Evolutionary conservation across 1,139 yeast species (phyloP).

Genomic region (Lodderomyces margitis): DNA sequence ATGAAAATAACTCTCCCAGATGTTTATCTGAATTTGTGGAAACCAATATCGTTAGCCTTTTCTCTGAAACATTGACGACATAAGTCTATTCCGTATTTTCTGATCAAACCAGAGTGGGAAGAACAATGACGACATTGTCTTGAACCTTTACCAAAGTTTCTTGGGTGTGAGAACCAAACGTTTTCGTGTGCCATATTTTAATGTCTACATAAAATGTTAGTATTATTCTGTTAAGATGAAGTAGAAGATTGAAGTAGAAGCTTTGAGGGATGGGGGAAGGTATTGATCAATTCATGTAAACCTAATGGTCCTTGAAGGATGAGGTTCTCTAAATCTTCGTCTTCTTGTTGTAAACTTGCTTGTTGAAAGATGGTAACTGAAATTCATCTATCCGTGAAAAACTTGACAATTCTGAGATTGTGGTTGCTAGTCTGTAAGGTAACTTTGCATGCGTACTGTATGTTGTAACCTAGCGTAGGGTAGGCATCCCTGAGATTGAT

Average conservation of each 20-base stretch:
- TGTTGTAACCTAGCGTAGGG: no score
- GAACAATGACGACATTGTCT: constrained; percentile 99
- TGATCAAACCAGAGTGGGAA: constrained; percentile 98
- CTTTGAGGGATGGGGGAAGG: not conserved
- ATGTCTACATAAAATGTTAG: constrained; percentile 26
- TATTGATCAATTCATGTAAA: no score
- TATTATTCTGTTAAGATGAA: constrained; percentile 12
- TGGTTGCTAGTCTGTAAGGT: no score
- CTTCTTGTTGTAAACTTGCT: no score
- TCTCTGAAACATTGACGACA: constrained; percentile 99
- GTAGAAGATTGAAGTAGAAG: not conserved
- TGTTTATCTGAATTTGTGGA: constrained; percentile 88
- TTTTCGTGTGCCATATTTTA: constrained; percentile 98
- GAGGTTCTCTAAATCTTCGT: no score
- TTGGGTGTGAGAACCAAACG: constrained; percentile 99
- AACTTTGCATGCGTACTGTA: no score
- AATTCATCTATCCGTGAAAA: no score
- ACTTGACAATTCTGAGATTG: no score
- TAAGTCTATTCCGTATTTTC: constrained; percentile 99
- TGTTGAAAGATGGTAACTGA: no score
- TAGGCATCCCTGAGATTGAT: no score
- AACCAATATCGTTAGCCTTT: constrained; percentile 98
- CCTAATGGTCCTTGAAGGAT: no score
- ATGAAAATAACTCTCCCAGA: not conserved
- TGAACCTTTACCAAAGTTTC: constrained; percentile 99